Evolutionary conservation across 116 monocot genomes (phyloP), one percentile per base, ranked within the genome.

Genomic region (Phalaenopsis hybrid): DNA sequence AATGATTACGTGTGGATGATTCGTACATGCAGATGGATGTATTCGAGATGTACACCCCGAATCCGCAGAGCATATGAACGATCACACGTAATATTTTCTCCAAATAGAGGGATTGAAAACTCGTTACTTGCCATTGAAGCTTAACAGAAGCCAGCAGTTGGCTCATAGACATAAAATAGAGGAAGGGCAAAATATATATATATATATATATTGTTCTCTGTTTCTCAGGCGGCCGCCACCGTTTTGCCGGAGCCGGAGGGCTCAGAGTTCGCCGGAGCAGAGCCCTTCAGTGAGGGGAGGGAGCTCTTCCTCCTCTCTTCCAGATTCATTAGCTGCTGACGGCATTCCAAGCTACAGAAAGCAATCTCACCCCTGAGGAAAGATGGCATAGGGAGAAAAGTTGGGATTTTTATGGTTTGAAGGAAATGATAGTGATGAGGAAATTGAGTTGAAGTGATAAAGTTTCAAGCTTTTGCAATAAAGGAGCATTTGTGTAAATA

Each of bases 321-420:
- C 43, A 37, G 73, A 23, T 81, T 72, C 16, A 87, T 87, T 78
- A 55, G 51, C 15, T 79, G 44, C 83, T 87, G 48, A 8, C 87
- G 78, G 44, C 87, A 87, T 77, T 87, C 87, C 74, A 37, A 25
- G 79, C 84, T 84, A 67, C 87, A 87, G 79, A 87, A 87, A 8
- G 84, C 87, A 81, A 81, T 77, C 25, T 87, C 87, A 37, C 87
- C 87, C 84, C 87, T 87, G 86, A n/a, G 2, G 45, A 74, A 8
- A 28, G 28, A 51, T 31, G 31, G 31, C 31, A 31, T 31, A 31
- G 31, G 31, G 31, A 31, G 31, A 31, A 31, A 31, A 31, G 31
- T 31, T 31, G 31, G 0, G 31, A 31, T 31, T 31, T 31, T 31
- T 31, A 31, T 31, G 31, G 31, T 31, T 31, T 31, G 31, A 31